phyloP scores from a whole-genome alignment of 305 asterid genomes.

The Fraxinus greggii region DNA sequence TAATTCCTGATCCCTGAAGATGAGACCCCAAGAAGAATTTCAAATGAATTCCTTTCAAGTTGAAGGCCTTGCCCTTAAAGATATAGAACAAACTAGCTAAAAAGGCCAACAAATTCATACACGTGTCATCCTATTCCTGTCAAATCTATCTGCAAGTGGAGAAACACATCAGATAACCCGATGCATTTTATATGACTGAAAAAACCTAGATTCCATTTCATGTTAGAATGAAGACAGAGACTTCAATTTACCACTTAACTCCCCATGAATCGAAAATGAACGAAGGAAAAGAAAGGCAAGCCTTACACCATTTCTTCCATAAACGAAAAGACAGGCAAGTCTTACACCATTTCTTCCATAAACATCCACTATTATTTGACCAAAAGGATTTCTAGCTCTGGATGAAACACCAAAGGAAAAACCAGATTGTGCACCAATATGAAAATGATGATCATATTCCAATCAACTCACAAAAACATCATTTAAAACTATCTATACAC shows the following conservation, averaged over 20 bases:
- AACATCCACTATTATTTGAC: neutral
- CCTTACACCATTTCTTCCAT: neutral
- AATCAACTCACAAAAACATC: neutral
- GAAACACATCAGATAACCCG: neutral
- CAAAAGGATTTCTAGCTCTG: neutral
- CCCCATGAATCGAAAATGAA: neutral
- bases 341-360: neutral
- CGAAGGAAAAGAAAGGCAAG: neutral
- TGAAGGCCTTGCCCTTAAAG: neutral
- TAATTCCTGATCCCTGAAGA: neutral
- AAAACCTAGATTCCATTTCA: neutral
- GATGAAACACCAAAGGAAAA: neutral
- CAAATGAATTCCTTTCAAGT: neutral
- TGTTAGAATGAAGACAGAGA: neutral
- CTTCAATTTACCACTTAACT: neutral
- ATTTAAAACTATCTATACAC: neutral
- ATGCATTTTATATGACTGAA: neutral
- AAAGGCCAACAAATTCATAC: neutral
- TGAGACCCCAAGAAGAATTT: neutral
- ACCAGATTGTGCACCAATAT: neutral
- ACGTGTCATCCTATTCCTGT: neutral
- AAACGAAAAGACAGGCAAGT: neutral
- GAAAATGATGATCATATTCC: neutral
- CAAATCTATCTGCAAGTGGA: neutral
- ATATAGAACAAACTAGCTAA: neutral